Percentiles rank a stretch among this genome's conserved stretches.
Evolutionary conservation across 352 stramenopile genomes (phyloP).

Genomic region (Phytopythium helicoides): DNA sequence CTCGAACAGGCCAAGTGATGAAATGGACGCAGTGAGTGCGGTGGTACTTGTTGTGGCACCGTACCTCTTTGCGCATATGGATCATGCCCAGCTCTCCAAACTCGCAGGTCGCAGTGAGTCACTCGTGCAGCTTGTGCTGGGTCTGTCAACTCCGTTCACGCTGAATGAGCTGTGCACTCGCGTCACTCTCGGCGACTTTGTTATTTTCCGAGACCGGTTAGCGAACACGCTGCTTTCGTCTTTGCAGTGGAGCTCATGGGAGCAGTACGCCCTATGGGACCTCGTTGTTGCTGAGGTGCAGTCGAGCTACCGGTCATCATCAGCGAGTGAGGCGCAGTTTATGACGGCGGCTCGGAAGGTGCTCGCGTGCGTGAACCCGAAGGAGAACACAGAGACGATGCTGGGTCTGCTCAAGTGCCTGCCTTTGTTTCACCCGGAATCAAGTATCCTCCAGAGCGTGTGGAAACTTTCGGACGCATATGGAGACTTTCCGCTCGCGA

Average conservation of each 20-base stretch:
- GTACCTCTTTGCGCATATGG: constrained; percentile 68
- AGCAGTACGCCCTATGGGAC: constrained; percentile 82
- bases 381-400: constrained; percentile 69
- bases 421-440: constrained; percentile 63
- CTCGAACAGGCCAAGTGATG: constrained; percentile 28
- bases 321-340: constrained; percentile 46
- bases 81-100: constrained; percentile 61
- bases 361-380: constrained; percentile 66
- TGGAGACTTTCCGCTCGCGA: constrained; percentile 62
- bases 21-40: constrained; percentile 64
- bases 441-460: constrained; percentile 65
- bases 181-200: constrained; percentile 74
- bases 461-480: constrained; percentile 69
- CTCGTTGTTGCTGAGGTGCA: constrained; percentile 69
- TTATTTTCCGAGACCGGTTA: constrained; percentile 65
- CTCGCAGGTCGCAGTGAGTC: constrained; percentile 58
- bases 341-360: constrained; percentile 78
- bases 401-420: constrained; percentile 76
- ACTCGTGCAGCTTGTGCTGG: constrained; percentile 65
- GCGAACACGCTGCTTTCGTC: constrained; percentile 73
- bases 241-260: constrained; percentile 80
- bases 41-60: constrained; percentile 55
- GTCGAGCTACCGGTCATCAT: constrained; percentile 15
- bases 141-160: constrained; percentile 55
- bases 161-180: constrained; percentile 57